phyloP scores from a whole-genome alignment of 371 early-diverging fungal genomes.

The Mucor racemosus region DNA sequence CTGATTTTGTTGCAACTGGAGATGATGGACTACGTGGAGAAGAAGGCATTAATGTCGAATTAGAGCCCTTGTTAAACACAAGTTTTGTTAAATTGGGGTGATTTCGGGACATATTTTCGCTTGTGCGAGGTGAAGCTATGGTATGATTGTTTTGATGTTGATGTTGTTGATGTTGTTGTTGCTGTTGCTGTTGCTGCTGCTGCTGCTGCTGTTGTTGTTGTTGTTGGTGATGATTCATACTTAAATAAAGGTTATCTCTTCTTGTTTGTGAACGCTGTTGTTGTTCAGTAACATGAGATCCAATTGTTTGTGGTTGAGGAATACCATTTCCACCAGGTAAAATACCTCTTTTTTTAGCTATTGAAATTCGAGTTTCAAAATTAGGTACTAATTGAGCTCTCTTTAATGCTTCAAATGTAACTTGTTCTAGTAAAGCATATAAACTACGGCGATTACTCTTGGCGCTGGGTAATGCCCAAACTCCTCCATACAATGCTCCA shows the following conservation, averaged over 20 bases:
- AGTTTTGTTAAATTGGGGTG: conserved; percentile 34
- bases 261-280: conserved; percentile 7
- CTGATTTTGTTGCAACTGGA: conserved; percentile 40
- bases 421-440: conserved; percentile 52
- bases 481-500: conserved; percentile 51
- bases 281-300: conserved; percentile 22
- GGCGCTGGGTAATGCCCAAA: conserved; percentile 47
- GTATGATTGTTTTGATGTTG: background rate
- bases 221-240: conserved; percentile 7
- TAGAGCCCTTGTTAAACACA: conserved; percentile 37
- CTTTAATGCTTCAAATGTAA: conserved; percentile 57
- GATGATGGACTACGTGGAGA: conserved; percentile 38
- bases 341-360: conserved; percentile 54
- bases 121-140: background rate
- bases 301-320: conserved; percentile 3
- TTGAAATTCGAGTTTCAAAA: conserved; percentile 53
- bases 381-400: conserved; percentile 57
- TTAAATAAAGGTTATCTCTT: conserved; percentile 7
- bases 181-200: background rate
- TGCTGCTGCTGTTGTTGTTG: conserved; percentile 11
- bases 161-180: background rate
- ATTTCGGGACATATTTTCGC: conserved; percentile 12
- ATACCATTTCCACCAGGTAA: conserved; percentile 5
- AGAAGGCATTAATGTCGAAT: conserved; percentile 20
- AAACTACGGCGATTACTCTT: conserved; percentile 47